Percentiles rank a stretch among this genome's conserved stretches.
Conservation (phyloP, 2,329 filamentous ascomycete genomes). For the Pseudogymnoascus sp. region DNA sequence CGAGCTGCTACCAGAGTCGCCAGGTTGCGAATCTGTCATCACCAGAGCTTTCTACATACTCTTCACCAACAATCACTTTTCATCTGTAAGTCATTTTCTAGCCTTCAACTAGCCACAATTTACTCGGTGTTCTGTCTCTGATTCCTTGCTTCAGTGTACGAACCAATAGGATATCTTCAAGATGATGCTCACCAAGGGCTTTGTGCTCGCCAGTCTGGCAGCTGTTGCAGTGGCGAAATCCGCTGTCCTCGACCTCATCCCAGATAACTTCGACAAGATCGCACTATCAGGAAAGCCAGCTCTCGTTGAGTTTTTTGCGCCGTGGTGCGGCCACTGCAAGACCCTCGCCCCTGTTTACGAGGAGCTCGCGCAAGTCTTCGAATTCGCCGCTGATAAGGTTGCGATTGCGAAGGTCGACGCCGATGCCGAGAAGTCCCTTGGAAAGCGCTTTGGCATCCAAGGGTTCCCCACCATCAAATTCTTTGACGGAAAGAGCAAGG, state of each 20-base stretch:
- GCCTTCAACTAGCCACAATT: not conserved
- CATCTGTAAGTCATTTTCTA: not conserved
- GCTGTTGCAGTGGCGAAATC: constrained; percentile 59
- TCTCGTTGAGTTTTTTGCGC: constrained; percentile 95
- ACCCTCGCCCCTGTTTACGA: constrained; percentile 91
- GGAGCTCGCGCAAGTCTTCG: constrained; percentile 70
- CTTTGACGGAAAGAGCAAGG: constrained; percentile 90
- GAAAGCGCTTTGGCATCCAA: constrained; percentile 78
- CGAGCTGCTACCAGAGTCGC: not conserved
- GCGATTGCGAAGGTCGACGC: constrained; percentile 95
- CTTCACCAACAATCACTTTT: constrained; percentile 4
- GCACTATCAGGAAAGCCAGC: constrained; percentile 91
- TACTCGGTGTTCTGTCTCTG: not conserved
- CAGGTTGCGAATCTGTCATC: constrained; percentile 4
- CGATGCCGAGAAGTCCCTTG: constrained; percentile 76
- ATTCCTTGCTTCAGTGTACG: not conserved
- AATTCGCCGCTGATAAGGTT: constrained; percentile 63
- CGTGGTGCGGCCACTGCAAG: constrained; percentile 99
- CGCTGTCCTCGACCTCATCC: constrained; percentile 81
- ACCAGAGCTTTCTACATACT: not conserved
- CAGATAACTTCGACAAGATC: constrained; percentile 83
- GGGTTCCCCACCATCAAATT: constrained; percentile 97
- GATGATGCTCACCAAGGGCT: constrained; percentile 46
- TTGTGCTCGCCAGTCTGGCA: constrained; percentile 48
- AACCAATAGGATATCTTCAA: constrained; percentile 13